phyloP scores from a whole-genome alignment of 1,284 basidiomycete species.

The Lentinus polychrous region DNA sequence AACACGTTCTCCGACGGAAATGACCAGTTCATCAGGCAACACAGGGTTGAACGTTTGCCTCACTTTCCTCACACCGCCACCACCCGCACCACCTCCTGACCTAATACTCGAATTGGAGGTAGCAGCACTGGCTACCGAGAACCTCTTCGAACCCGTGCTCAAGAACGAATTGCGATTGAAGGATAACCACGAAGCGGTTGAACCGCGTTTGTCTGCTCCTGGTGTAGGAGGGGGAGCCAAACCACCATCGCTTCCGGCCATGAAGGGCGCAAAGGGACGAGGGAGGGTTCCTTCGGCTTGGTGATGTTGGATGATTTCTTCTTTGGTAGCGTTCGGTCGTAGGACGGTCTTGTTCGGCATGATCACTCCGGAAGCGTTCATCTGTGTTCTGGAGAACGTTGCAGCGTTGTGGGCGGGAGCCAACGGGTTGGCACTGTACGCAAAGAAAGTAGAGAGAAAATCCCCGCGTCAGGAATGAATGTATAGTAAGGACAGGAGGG shows the following conservation, averaged over 20 bases:
- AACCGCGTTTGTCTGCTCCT: slow-evolving; percentile 9
- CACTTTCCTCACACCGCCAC: slow-evolving; percentile 42
- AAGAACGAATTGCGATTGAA: slow-evolving; percentile 29
- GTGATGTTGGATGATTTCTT: slow-evolving; percentile 42
- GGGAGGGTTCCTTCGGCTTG: slow-evolving; percentile 40
- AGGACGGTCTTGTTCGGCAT: slow-evolving; percentile 45
- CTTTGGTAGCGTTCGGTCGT: slow-evolving; percentile 28
- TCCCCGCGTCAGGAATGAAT: not conserved
- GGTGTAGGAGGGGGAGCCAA: slow-evolving; percentile 2
- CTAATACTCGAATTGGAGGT: slow-evolving; percentile 28
- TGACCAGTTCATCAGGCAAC: slow-evolving; percentile 61
- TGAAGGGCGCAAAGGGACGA: slow-evolving; percentile 39
- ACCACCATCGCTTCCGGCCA: slow-evolving; percentile 11
- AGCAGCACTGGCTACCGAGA: slow-evolving; percentile 22
- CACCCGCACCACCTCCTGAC: slow-evolving; percentile 8
- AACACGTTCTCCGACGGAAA: slow-evolving; percentile 50
- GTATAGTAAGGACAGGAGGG: not conserved
- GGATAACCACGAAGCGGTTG: slow-evolving; percentile 22
- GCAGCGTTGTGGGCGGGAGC: slow-evolving; percentile 10
- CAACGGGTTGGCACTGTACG: not conserved
- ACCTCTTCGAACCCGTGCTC: slow-evolving; percentile 22
- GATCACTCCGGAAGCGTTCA: slow-evolving; percentile 35
- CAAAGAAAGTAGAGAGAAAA: not conserved
- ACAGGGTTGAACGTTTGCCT: slow-evolving; percentile 58
- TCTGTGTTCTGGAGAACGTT: slow-evolving; percentile 37